These are phyloP conservation scores for Prototheca cutis DNA, from an alignment of 163 green algal genomes.

Conservation along the genomic window DNA sequence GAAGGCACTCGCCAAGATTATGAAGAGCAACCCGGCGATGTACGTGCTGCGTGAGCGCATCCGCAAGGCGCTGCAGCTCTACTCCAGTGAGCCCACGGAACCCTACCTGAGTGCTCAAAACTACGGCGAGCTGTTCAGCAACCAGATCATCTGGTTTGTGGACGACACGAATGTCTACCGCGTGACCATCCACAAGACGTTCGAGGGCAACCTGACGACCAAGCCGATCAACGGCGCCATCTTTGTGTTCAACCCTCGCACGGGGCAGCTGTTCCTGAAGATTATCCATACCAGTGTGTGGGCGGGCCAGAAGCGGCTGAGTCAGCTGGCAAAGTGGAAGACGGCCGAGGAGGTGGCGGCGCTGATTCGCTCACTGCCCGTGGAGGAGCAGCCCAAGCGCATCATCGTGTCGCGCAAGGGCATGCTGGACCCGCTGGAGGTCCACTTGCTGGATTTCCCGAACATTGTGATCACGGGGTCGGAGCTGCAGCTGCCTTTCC, in stretches of 20 bases:
- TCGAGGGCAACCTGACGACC: conserved; percentile 96
- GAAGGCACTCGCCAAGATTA: conserved; percentile 80
- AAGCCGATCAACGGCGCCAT: conserved; percentile 91
- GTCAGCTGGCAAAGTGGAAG: conserved; percentile 99
- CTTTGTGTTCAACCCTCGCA: conserved; percentile 99
- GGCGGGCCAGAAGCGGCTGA: conserved; percentile 98
- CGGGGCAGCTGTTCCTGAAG: conserved; percentile 78
- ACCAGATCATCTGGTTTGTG: conserved; percentile 99
- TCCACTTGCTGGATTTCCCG: conserved; percentile 98
- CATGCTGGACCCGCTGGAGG: conserved; percentile 99
- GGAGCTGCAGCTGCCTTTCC: conserved; percentile 98
- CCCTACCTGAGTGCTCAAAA: conserved; percentile 93
- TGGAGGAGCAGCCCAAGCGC: conserved; percentile 98
- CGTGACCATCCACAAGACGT: conserved; percentile 99
- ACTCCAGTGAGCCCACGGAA: conserved; percentile 96
- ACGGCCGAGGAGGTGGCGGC: conserved; percentile 94
- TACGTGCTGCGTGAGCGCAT: conserved; percentile 99
- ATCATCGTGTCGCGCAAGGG: conserved; percentile 98
- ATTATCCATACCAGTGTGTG: conserved; percentile 94
- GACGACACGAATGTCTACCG: conserved; percentile 99
- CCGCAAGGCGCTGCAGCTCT: conserved; percentile 97
- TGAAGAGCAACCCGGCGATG: conserved; percentile 92
- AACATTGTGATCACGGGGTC: conserved; percentile 99
- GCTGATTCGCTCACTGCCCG: conserved; percentile 79
- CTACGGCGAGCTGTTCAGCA: conserved; percentile 85